These are phyloP conservation scores for Naganishia friedmannii DNA, from an alignment of 768 basidiomycete genomes.

Conservation along the genomic window DNA sequence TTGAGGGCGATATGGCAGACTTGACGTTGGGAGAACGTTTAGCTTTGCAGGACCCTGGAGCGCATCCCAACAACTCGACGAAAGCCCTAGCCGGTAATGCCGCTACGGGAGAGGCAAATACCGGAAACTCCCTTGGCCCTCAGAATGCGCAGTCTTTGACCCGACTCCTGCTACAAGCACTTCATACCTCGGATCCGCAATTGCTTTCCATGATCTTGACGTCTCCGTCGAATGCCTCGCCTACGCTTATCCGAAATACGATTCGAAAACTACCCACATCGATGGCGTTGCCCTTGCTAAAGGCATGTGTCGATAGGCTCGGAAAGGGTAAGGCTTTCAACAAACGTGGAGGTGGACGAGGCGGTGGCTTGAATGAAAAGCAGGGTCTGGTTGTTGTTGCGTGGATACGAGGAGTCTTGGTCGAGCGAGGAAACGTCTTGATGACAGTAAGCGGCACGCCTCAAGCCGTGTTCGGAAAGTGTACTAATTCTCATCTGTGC, in stretches of 20 bases:
- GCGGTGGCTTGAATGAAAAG: constrained; percentile 60
- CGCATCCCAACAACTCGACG: constrained; percentile 23
- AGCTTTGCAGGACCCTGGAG: constrained; percentile 58
- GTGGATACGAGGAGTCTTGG: constrained; percentile 66
- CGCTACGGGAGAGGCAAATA: constrained; percentile 11
- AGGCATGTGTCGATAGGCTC: constrained; percentile 82
- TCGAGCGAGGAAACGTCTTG: constrained; percentile 82
- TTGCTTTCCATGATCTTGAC: constrained; percentile 66
- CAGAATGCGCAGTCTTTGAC: constrained; percentile 80
- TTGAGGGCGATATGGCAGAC: constrained; percentile 79
- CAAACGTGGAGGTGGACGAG: constrained; percentile 65
- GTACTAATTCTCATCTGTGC: constrained; percentile 9
- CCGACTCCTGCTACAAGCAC: constrained; percentile 87
- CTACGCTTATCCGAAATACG: constrained; percentile 77
- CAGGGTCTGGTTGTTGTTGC: constrained; percentile 50
- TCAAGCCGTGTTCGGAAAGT: not conserved
- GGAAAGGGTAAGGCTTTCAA: constrained; percentile 74
- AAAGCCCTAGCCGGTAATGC: constrained; percentile 50
- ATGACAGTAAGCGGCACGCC: constrained; percentile 70
- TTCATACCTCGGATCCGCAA: constrained; percentile 87
- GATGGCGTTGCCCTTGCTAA: constrained; percentile 77
- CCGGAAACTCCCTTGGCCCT: constrained; percentile 35
- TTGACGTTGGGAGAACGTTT: constrained; percentile 86
- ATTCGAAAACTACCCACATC: constrained; percentile 81
- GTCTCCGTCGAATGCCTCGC: constrained; percentile 78